phyloP scores from a whole-genome alignment of 345 rosid genomes.

The Camelina laxa region DNA sequence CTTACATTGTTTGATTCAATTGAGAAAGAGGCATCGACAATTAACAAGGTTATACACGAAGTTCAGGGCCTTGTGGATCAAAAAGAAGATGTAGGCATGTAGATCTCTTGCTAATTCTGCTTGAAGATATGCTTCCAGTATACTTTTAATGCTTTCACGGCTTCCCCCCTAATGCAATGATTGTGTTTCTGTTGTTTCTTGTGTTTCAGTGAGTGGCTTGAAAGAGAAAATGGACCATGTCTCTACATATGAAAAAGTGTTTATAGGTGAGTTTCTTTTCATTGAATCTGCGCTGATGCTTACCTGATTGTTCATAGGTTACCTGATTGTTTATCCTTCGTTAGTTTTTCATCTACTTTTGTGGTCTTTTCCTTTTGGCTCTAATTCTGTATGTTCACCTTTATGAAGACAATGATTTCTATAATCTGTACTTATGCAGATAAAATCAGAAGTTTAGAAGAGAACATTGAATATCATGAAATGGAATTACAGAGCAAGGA shows the following conservation, averaged over 20 bases:
- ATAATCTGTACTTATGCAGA: slow-evolving; percentile 49
- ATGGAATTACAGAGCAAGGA: slow-evolving; percentile 61
- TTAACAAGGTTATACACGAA: slow-evolving; percentile 62
- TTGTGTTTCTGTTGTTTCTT: slow-evolving; percentile 33
- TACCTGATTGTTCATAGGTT: slow-evolving; percentile 19
- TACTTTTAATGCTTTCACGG: slow-evolving; percentile 2
- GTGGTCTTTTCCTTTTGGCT: slow-evolving; percentile 11
- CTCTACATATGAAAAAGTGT: slow-evolving; percentile 55
- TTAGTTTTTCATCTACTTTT: not conserved
- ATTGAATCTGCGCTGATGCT: slow-evolving; percentile 19
- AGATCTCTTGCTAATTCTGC: slow-evolving; percentile 38
- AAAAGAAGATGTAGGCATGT: slow-evolving; percentile 84
- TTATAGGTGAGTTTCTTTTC: slow-evolving; percentile 54
- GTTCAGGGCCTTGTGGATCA: slow-evolving; percentile 61
- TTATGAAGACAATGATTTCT: slow-evolving; percentile 20
- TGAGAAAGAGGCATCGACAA: slow-evolving; percentile 70
- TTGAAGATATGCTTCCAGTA: slow-evolving; percentile 20
- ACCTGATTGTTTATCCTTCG: not conserved
- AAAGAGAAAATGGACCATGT: slow-evolving; percentile 70
- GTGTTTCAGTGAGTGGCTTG: slow-evolving; percentile 61
- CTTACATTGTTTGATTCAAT: slow-evolving; percentile 75
- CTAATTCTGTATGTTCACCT: slow-evolving; percentile 6
- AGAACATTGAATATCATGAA: slow-evolving; percentile 51
- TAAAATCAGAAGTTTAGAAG: slow-evolving; percentile 60
- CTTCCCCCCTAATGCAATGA: slow-evolving; percentile 8